Conservation (phyloP, 2,329 filamentous ascomycete genomes). For the Hypoxylon rubiginosum region DNA sequence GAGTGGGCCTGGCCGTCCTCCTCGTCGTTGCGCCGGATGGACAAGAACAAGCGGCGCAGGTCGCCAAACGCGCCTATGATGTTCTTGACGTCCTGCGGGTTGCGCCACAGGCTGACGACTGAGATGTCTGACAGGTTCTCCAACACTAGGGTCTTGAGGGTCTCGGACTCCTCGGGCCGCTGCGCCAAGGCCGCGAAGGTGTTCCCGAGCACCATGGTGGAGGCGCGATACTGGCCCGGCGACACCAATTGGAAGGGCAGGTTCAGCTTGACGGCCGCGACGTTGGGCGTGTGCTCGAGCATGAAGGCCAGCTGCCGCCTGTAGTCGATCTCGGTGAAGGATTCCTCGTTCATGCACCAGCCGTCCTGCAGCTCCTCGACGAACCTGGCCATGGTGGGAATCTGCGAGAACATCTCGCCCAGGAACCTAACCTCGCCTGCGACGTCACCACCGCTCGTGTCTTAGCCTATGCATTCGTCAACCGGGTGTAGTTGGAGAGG, state of each 20-base stretch:
- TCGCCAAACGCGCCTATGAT: constrained; percentile 58
- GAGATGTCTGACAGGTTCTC: constrained; percentile 65
- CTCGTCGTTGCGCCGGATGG: constrained; percentile 60
- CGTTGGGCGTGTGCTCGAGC: constrained; percentile 60
- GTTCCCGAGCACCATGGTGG: constrained; percentile 66
- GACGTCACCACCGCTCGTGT: not conserved
- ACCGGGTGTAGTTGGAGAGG: not conserved
- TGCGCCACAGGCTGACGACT: constrained; percentile 63
- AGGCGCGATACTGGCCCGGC: constrained; percentile 57
- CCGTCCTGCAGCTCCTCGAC: constrained; percentile 58
- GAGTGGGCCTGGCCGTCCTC: constrained; percentile 49
- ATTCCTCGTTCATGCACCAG: constrained; percentile 63
- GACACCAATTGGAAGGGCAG: constrained; percentile 66
- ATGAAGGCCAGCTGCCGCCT: constrained; percentile 57
- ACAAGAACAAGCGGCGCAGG: constrained; percentile 62
- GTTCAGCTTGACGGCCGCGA: constrained; percentile 63
- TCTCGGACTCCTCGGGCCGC: constrained; percentile 59
- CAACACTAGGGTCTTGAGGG: constrained; percentile 62
- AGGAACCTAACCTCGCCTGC: constrained; percentile 64
- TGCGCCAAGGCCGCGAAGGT: constrained; percentile 63
- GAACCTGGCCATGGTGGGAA: constrained; percentile 63
- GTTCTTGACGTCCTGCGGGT: constrained; percentile 65
- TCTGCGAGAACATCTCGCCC: constrained; percentile 59
- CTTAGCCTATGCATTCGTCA: constrained; percentile 7
- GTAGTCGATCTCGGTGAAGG: constrained; percentile 66